A percentile compares a stretch with the other conserved stretches of the same genome.
These are phyloP conservation scores for Plasmopara muralis DNA, from an alignment of 352 stramenopile species.

Conservation along the genomic window DNA sequence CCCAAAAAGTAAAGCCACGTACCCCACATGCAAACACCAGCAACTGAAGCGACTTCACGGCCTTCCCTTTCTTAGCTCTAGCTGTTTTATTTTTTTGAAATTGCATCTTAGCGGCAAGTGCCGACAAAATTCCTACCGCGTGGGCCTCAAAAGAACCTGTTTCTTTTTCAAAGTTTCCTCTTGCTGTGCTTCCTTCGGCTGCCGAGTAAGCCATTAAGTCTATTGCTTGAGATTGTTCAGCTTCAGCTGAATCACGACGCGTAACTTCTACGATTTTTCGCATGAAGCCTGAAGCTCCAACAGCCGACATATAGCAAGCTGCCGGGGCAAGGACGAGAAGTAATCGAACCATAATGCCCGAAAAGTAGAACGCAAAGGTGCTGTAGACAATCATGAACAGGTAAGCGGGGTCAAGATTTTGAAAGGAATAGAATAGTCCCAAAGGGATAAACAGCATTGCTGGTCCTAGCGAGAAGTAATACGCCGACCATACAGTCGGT, in stretches of 20 bases:
- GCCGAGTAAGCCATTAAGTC: neutral
- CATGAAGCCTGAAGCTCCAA: conserved; percentile 71
- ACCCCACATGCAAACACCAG: conserved; percentile 56
- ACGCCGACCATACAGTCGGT: conserved; percentile 86
- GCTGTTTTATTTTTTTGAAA: conserved; percentile 20
- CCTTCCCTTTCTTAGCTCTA: conserved; percentile 10
- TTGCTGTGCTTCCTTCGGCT: neutral
- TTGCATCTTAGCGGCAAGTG: conserved; percentile 23
- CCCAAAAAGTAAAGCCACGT: conserved; percentile 15
- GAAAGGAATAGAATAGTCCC: conserved; percentile 85
- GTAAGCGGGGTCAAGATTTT: conserved; percentile 49
- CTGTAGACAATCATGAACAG: conserved; percentile 92
- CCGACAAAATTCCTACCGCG: conserved; percentile 24
- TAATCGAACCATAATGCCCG: conserved; percentile 90
- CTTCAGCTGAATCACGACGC: conserved; percentile 4
- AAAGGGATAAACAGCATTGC: conserved; percentile 84
- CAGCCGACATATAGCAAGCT: conserved; percentile 83
- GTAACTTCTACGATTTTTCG: conserved; percentile 31
- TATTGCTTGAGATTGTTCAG: neutral
- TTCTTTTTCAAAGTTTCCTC: conserved; percentile 10
- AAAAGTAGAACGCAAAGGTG: conserved; percentile 89
- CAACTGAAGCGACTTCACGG: conserved; percentile 22
- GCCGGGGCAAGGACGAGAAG: conserved; percentile 88
- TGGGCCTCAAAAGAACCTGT: conserved; percentile 19
- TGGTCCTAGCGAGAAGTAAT: conserved; percentile 90